Percentiles rank a stretch among this genome's conserved stretches.
phyloP scores from a whole-genome alignment of 1,284 basidiomycete genomes.

The Flammula alnicola region DNA sequence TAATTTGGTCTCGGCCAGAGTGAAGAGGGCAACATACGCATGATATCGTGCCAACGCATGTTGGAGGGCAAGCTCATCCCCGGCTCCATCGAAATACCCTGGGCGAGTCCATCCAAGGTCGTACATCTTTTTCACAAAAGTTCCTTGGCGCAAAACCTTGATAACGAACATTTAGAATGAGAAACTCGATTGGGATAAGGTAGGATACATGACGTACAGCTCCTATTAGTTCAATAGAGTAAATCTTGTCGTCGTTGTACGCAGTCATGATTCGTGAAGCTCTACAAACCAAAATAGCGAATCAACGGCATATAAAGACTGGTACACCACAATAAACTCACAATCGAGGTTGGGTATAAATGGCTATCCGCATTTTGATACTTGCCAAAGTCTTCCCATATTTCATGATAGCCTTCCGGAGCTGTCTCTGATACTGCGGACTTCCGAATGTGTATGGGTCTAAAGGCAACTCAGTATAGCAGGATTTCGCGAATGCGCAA shows the following conservation, averaged over 20 bases:
- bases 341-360: conserved; percentile 13
- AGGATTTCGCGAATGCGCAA: conserved; percentile 3
- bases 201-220: too few species aligned
- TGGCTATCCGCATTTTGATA: conserved; percentile 13
- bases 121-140: conserved; percentile 58
- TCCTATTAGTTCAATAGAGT: conserved; percentile 56
- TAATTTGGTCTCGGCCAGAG: background rate
- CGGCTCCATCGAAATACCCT: conserved; percentile 38
- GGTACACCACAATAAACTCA: too few species aligned
- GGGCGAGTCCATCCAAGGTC: conserved; percentile 55
- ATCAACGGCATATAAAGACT: too few species aligned
- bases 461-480: background rate
- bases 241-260: conserved; percentile 50
- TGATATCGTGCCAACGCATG: conserved; percentile 48
- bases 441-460: background rate
- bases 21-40: conserved; percentile 38
- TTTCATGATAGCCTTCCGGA: conserved; percentile 16
- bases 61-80: conserved; percentile 39
- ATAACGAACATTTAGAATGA: too few species aligned
- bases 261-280: conserved; percentile 42
- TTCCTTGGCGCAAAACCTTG: conserved; percentile 60
- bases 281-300: conserved; percentile 22
- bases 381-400: conserved; percentile 3
- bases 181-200: too few species aligned
- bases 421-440: conserved; percentile 1